Evolutionary conservation across 306 rosid species (phyloP).

Genomic region (Hippophae tibetana): DNA sequence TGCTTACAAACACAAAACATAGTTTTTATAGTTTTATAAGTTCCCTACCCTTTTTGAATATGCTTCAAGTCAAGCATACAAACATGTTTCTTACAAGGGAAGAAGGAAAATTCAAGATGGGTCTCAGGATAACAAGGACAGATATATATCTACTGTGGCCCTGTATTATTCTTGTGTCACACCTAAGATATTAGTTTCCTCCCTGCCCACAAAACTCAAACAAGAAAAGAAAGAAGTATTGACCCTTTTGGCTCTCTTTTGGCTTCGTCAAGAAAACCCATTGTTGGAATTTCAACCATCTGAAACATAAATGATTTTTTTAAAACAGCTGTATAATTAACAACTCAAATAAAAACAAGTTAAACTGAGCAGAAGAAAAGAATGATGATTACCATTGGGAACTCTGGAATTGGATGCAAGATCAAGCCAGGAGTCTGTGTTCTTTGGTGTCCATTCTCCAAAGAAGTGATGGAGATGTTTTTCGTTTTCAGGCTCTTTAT

Average conservation of each 20-base stretch:
- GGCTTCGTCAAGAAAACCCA: slow-evolving; percentile 40
- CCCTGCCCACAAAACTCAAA: slow-evolving; percentile 29
- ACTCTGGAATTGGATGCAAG: slow-evolving; percentile 83
- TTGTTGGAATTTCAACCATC: slow-evolving; percentile 58
- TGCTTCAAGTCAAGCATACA: no score
- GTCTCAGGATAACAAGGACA: slow-evolving; percentile 23
- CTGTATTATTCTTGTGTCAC: slow-evolving; percentile 28
- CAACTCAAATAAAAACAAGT: no score
- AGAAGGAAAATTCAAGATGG: slow-evolving; percentile 40
- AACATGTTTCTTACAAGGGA: slow-evolving; percentile 66
- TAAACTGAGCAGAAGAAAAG: not conserved
- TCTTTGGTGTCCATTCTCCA: slow-evolving; percentile 86
- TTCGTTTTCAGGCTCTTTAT: slow-evolving; percentile 54
- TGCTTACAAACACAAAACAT: no score
- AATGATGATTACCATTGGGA: not conserved
- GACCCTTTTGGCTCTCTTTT: slow-evolving; percentile 47
- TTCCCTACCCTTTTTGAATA: no score
- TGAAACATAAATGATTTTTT: slow-evolving; percentile 14
- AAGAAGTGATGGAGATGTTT: slow-evolving; percentile 93
- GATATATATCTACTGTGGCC: slow-evolving; percentile 17
- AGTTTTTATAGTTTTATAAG: no score
- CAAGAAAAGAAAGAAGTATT: slow-evolving; percentile 14
- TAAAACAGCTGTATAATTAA: no score
- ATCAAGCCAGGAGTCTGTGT: slow-evolving; percentile 92
- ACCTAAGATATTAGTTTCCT: slow-evolving; percentile 38